Percentiles rank a stretch among this genome's conserved stretches.
phyloP scores from a whole-genome alignment of 306 rosid species.

The Phaseolus lunatus region DNA sequence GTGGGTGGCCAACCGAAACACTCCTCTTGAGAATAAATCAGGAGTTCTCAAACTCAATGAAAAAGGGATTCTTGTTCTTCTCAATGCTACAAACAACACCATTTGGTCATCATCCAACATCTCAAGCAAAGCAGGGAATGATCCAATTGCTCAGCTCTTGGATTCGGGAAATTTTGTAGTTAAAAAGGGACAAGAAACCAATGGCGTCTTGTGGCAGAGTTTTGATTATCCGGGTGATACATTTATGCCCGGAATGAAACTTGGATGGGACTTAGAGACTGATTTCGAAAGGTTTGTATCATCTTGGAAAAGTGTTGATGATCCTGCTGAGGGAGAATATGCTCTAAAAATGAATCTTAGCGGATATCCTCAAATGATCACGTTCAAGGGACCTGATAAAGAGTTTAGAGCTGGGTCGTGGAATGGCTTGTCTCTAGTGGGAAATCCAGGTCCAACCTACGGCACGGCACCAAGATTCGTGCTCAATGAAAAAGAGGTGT shows the following conservation, averaged over 20 bases:
- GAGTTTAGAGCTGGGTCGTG: conserved; percentile 32
- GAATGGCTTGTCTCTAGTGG: conserved; percentile 41
- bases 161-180: conserved; percentile 41
- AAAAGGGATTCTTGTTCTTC: conserved; percentile 23
- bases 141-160: conserved; percentile 16
- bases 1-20: conserved; percentile 44
- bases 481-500: not conserved
- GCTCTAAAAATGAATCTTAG: not conserved
- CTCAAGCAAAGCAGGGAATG: not conserved
- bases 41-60: conserved; percentile 27
- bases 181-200: not conserved
- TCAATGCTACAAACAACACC: conserved; percentile 5
- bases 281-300: conserved; percentile 32
- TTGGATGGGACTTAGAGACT: conserved; percentile 41
- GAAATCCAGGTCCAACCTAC: not conserved
- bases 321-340: conserved; percentile 43
- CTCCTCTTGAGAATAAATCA: not conserved
- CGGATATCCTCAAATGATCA: conserved; percentile 39
- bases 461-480: not conserved
- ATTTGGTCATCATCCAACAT: conserved; percentile 39
- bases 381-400: not conserved
- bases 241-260: conserved; percentile 40
- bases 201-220: conserved; percentile 36
- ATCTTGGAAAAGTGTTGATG: conserved; percentile 45
- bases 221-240: conserved; percentile 42